Conservation (phyloP, 345 rosid genomes). For the Limnanthes douglasii region DNA sequence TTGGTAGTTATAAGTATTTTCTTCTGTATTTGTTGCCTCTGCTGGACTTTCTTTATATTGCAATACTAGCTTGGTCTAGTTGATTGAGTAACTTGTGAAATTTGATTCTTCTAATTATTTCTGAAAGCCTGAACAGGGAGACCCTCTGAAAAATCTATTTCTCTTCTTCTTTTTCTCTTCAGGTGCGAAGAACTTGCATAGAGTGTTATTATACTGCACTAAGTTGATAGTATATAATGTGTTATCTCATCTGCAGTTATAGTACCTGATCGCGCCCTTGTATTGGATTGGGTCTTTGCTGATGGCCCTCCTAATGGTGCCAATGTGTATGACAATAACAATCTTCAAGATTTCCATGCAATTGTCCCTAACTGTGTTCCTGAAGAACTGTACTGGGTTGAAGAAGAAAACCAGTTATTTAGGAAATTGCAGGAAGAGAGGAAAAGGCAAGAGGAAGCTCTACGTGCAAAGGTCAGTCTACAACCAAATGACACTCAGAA, state of each 20-base stretch:
- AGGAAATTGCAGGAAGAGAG: slow-evolving; percentile 60
- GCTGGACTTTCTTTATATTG: too few relatives aligned
- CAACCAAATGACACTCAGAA: slow-evolving; percentile 1
- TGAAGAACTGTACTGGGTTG: slow-evolving; percentile 54
- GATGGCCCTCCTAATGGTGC: slow-evolving; percentile 79
- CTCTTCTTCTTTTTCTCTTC: too few relatives aligned
- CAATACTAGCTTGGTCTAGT: too few relatives aligned
- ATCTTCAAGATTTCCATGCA: slow-evolving; percentile 60
- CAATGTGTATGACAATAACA: slow-evolving; percentile 56
- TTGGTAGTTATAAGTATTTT: too few relatives aligned
- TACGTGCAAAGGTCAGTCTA: slow-evolving; percentile 51
- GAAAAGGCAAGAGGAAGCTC: slow-evolving; percentile 50
- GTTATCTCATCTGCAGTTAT: slow-evolving; percentile 59
- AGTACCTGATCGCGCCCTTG: slow-evolving; percentile 47
- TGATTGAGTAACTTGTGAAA: too few relatives aligned
- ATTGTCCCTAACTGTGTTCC: slow-evolving; percentile 32
- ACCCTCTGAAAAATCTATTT: too few relatives aligned
- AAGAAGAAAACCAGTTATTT: slow-evolving; percentile 51
- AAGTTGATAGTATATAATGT: too few relatives aligned
- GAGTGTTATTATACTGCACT: too few relatives aligned
- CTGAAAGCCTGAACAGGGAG: too few relatives aligned
- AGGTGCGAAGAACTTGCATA: too few relatives aligned
- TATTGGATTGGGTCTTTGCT: slow-evolving; percentile 88
- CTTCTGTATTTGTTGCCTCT: too few relatives aligned
- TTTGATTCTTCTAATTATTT: too few relatives aligned